phyloP scores from a whole-genome alignment of 2,329 filamentous ascomycete species.

The Rhinocladiella mackenziei region DNA sequence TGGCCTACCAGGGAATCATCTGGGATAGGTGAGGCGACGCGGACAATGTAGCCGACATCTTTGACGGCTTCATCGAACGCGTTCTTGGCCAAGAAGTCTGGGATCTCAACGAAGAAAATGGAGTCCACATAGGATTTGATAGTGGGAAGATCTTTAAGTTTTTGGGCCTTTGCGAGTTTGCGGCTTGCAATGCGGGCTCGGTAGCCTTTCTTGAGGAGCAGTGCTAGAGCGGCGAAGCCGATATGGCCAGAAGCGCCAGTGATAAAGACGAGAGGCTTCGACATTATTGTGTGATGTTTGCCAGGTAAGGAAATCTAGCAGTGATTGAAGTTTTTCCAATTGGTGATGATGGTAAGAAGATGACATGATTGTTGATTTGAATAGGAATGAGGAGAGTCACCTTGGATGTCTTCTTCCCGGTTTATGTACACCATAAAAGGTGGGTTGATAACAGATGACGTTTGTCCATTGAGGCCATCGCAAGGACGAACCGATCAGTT shows the following conservation, averaged over 20 bases:
- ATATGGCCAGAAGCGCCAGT: constrained; percentile 31
- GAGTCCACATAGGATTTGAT: constrained; percentile 20
- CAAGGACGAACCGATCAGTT: too few relatives aligned
- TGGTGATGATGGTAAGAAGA: not conserved
- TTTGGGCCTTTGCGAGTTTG: constrained; percentile 17
- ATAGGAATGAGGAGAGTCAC: too few relatives aligned
- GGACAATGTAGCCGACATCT: constrained; percentile 20
- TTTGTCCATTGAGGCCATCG: too few relatives aligned
- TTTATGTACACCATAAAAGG: too few relatives aligned
- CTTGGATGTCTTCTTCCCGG: too few relatives aligned
- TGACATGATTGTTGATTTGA: too few relatives aligned
- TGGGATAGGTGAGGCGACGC: constrained; percentile 21
- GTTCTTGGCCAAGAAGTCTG: constrained; percentile 1
- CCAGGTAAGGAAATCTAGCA: too few relatives aligned
- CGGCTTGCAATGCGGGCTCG: constrained; percentile 25
- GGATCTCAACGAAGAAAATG: constrained; percentile 25
- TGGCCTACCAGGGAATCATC: constrained; percentile 5
- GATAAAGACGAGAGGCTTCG: constrained; percentile 13
- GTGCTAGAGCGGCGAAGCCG: constrained; percentile 18
- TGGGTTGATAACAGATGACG: too few relatives aligned
- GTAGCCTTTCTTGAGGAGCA: constrained; percentile 25
- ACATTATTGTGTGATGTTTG: too few relatives aligned
- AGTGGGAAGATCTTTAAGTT: constrained; percentile 14
- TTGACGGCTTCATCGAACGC: constrained; percentile 17
- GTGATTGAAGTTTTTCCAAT: not conserved